These are phyloP conservation scores for Colletotrichum limetticola DNA, from an alignment of 2,329 filamentous ascomycete species.

Conservation along the genomic window DNA sequence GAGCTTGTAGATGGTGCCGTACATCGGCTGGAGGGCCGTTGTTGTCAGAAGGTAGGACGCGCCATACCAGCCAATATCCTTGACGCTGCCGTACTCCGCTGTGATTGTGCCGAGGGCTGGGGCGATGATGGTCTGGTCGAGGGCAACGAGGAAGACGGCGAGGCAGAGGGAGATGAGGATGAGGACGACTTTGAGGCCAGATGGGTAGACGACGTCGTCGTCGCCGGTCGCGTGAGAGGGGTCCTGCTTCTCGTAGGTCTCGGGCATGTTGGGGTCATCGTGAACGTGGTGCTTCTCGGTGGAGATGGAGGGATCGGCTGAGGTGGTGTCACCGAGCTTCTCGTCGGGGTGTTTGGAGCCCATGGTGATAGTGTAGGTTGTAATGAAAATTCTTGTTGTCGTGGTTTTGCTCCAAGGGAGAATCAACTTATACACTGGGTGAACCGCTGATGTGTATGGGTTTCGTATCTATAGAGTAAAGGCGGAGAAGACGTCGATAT, in stretches of 20 bases:
- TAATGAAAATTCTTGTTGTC: background rate
- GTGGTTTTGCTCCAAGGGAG: background rate
- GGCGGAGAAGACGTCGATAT: background rate
- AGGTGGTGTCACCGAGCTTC: conserved; percentile 7
- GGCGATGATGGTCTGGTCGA: conserved; percentile 62
- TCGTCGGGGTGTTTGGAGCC: conserved; percentile 7
- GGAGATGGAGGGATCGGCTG: conserved; percentile 19
- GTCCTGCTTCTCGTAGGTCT: background rate
- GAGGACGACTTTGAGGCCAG: conserved; percentile 50
- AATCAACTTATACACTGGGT: background rate
- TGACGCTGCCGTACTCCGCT: conserved; percentile 53
- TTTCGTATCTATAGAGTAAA: no score
- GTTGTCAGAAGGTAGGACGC: conserved; percentile 60
- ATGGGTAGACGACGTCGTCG: conserved; percentile 48
- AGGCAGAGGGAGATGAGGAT: conserved; percentile 57
- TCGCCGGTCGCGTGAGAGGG: conserved; percentile 18
- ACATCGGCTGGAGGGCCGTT: conserved; percentile 61
- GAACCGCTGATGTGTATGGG: no score
- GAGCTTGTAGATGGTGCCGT: conserved; percentile 60
- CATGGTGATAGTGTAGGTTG: background rate
- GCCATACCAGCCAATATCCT: conserved; percentile 65
- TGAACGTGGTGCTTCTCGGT: conserved; percentile 9
- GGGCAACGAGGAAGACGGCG: conserved; percentile 59
- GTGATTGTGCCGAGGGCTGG: conserved; percentile 65
- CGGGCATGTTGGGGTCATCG: background rate